Evolutionary conservation across 495 filamentous ascomycete species (phyloP).

Genomic region (Aeminium ludgeri): DNA sequence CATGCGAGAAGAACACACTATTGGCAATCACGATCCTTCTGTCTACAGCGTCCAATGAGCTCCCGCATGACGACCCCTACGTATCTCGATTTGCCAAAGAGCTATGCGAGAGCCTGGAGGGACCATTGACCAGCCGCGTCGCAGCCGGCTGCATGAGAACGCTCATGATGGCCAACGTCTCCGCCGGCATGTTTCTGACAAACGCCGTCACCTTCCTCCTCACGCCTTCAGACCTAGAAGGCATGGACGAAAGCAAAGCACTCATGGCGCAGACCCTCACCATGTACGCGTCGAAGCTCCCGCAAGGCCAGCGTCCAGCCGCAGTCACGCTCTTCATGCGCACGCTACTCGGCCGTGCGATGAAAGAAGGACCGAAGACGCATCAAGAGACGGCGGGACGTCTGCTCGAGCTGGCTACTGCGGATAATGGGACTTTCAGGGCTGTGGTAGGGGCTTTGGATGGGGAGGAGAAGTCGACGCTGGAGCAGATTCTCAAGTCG

Average conservation of each 20-base stretch:
- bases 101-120: constrained; percentile 68
- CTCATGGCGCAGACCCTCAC: constrained; percentile 58
- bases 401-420: constrained; percentile 65
- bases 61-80: constrained; percentile 56
- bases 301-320: constrained; percentile 35
- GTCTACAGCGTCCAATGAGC: constrained; percentile 53
- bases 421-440: constrained; percentile 56
- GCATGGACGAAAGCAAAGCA: constrained; percentile 54
- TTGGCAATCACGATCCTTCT: constrained; percentile 77
- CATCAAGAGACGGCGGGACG: constrained; percentile 56
- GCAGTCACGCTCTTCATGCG: constrained; percentile 63
- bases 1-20: constrained; percentile 86
- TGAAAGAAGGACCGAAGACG: constrained; percentile 29
- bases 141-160: constrained; percentile 76
- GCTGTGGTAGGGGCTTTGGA: constrained; percentile 55
- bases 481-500: constrained; percentile 47
- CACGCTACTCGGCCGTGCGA: constrained; percentile 57
- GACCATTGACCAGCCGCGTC: constrained; percentile 65
- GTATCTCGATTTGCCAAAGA: constrained; percentile 53
- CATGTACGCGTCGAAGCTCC: constrained; percentile 41
- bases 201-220: constrained; percentile 58
- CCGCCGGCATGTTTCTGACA: constrained; percentile 59
- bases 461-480: constrained; percentile 58
- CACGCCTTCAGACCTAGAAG: constrained; percentile 42
- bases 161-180: constrained; percentile 47